Evolutionary conservation across 2,329 filamentous ascomycete species (phyloP).

Genomic region (Curvularia hawaiiensis): DNA sequence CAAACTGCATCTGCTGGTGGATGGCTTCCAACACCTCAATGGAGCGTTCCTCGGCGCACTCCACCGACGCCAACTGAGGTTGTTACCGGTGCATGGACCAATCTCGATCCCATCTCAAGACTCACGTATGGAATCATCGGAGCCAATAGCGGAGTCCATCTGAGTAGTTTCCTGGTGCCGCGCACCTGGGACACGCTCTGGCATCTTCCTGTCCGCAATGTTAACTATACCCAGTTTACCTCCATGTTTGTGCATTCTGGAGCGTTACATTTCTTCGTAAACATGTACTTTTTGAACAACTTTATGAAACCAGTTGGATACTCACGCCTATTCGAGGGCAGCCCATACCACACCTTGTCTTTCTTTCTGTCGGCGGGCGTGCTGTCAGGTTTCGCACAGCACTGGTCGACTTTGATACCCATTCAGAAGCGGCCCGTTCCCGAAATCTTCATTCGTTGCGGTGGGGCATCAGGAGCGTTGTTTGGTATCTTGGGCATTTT

Average conservation of each 20-base stretch:
- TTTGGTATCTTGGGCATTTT: slow-evolving; percentile 39
- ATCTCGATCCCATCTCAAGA: slow-evolving; percentile 34
- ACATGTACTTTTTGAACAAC: slow-evolving; percentile 35
- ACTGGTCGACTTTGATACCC: slow-evolving; percentile 34
- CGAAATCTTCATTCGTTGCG: slow-evolving; percentile 33
- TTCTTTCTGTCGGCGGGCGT: slow-evolving; percentile 41
- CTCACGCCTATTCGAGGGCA: slow-evolving; percentile 38
- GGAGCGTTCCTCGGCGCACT: slow-evolving; percentile 17
- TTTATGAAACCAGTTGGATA: slow-evolving; percentile 39
- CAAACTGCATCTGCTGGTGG: slow-evolving; percentile 14
- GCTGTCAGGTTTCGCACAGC: slow-evolving; percentile 39
- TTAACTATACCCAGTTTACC: slow-evolving; percentile 39
- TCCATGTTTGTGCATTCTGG: slow-evolving; percentile 34
- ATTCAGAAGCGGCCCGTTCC: slow-evolving; percentile 24
- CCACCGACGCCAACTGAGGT: slow-evolving; percentile 37
- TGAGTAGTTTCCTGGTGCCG: slow-evolving; percentile 30
- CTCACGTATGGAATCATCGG: slow-evolving; percentile 37
- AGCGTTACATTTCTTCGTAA: slow-evolving; percentile 22
- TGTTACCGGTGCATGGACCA: slow-evolving; percentile 30
- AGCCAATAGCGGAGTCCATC: slow-evolving; percentile 35
- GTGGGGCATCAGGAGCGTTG: slow-evolving; percentile 44
- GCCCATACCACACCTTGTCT: slow-evolving; percentile 34
- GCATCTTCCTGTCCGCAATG: slow-evolving; percentile 39
- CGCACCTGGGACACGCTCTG: slow-evolving; percentile 34
- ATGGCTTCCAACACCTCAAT: slow-evolving; percentile 28